phyloP scores from a whole-genome alignment of 73 alveolate genomes.

The Tetrahymena elliotti region DNA sequence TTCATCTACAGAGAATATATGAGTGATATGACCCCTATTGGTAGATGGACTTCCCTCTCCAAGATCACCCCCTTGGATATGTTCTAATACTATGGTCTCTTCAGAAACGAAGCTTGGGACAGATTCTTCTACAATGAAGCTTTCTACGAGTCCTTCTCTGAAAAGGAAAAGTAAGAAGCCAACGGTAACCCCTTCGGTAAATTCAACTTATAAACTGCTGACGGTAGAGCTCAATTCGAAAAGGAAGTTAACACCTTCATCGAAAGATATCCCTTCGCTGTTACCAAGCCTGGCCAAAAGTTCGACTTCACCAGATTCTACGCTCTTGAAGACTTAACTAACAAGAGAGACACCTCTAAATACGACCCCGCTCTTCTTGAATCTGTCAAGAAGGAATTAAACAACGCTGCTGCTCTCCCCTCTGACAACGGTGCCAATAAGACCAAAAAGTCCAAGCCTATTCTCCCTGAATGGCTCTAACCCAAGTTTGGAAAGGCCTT shows the following conservation, averaged over 20 bases:
- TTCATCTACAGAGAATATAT: slow-evolving; percentile 19
- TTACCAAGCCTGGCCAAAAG: slow-evolving; percentile 27
- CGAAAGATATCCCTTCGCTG: slow-evolving; percentile 17
- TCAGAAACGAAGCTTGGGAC: slow-evolving; percentile 39
- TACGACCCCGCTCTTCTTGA: slow-evolving; percentile 17
- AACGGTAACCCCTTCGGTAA: slow-evolving; percentile 7
- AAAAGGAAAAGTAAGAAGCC: slow-evolving; percentile 2
- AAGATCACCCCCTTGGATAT: slow-evolving; percentile 20
- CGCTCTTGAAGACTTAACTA: slow-evolving; percentile 32
- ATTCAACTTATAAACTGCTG: slow-evolving; percentile 28
- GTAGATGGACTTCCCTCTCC: slow-evolving; percentile 20
- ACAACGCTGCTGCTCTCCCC: not conserved
- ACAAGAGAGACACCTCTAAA: slow-evolving; percentile 24
- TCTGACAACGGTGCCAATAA: slow-evolving; percentile 1
- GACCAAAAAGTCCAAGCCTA: slow-evolving; percentile 18
- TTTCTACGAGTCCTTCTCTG: not conserved
- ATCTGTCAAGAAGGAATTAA: slow-evolving; percentile 15
- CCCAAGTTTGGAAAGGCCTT: slow-evolving; percentile 8
- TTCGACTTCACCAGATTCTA: slow-evolving; percentile 34
- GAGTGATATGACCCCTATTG: slow-evolving; percentile 44
- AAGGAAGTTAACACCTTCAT: slow-evolving; percentile 19
- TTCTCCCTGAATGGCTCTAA: slow-evolving; percentile 18
- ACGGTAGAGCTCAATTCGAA: slow-evolving; percentile 42
- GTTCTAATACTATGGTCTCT: slow-evolving; percentile 18
- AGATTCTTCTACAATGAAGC: slow-evolving; percentile 42